These are phyloP conservation scores for Tillandsia fasciculata DNA, from an alignment of 176 grass and related monocot genomes.

Conservation along the genomic window DNA sequence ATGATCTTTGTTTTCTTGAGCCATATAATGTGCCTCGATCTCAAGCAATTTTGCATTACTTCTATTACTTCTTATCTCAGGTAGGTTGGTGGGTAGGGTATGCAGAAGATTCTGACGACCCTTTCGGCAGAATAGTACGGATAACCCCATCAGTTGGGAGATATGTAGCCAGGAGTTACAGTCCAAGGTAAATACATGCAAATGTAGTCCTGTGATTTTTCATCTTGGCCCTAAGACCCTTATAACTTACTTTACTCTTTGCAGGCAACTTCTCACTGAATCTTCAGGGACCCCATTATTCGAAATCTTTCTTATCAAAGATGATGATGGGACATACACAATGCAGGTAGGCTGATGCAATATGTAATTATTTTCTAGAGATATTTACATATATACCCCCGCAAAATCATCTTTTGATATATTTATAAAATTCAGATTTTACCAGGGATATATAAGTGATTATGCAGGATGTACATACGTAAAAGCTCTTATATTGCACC, in stretches of 20 bases:
- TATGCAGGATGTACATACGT: too few relatives aligned
- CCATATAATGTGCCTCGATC: neutral
- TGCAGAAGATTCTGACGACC: conserved; percentile 59
- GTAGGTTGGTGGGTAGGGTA: conserved; percentile 94
- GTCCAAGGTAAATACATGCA: conserved; percentile 40
- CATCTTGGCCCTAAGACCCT: neutral
- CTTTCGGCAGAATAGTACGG: conserved; percentile 69
- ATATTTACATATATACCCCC: too few relatives aligned
- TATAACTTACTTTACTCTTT: conserved; percentile 16
- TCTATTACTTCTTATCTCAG: conserved; percentile 38
- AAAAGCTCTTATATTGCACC: neutral
- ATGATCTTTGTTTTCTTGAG: neutral
- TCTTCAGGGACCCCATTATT: conserved; percentile 75
- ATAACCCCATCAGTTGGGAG: conserved; percentile 75
- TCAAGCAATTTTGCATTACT: neutral
- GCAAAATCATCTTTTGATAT: neutral
- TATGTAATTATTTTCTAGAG: conserved; percentile 11
- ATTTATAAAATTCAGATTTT: conserved; percentile 7
- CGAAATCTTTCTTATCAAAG: conserved; percentile 82
- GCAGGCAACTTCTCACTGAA: conserved; percentile 71
- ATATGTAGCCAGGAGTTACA: conserved; percentile 91
- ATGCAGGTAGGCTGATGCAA: conserved; percentile 58
- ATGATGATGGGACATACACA: conserved; percentile 46
- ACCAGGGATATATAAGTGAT: neutral
- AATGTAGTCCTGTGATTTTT: neutral